A percentile compares a stretch with the other conserved stretches of the same genome.
These are phyloP conservation scores for Spergularia bocconei DNA, from an alignment of 148 eudicot species.

Conservation along the genomic window DNA sequence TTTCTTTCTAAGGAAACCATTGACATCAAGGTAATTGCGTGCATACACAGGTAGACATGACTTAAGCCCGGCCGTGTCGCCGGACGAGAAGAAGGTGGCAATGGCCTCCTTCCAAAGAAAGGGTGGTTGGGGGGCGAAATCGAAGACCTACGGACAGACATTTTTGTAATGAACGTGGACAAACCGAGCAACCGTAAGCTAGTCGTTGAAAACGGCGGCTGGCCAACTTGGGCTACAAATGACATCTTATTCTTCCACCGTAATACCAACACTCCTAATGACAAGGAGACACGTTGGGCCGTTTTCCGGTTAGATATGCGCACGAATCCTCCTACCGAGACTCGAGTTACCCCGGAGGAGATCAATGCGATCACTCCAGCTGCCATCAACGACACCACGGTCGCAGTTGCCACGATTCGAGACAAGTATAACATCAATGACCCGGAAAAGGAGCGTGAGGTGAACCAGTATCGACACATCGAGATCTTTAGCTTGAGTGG, in stretches of 20 bases:
- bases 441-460: constrained; percentile 11
- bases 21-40: no score
- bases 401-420: constrained; percentile 18
- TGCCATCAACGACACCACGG: constrained; percentile 9
- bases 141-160: constrained; percentile 19
- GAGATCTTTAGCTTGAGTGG: constrained; percentile 10
- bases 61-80: constrained; percentile 22
- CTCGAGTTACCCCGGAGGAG: constrained; percentile 11
- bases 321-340: neutral
- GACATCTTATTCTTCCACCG: constrained; percentile 25
- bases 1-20: no score
- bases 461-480: constrained; percentile 21
- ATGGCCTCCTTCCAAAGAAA: constrained; percentile 19
- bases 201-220: constrained; percentile 19
- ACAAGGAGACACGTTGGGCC: constrained; percentile 18
- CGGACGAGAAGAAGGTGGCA: constrained; percentile 14
- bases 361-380: constrained; percentile 26
- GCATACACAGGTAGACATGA: constrained; percentile 16
- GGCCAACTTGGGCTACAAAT: constrained; percentile 28
- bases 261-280: constrained; percentile 5
- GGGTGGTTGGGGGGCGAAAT: constrained; percentile 25
- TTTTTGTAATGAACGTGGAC: constrained; percentile 19
- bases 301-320: constrained; percentile 15
- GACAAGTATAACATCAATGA: neutral
- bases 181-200: constrained; percentile 9